Conservation (phyloP, 306 rosid genomes). For the Lotus japonicus region DNA sequence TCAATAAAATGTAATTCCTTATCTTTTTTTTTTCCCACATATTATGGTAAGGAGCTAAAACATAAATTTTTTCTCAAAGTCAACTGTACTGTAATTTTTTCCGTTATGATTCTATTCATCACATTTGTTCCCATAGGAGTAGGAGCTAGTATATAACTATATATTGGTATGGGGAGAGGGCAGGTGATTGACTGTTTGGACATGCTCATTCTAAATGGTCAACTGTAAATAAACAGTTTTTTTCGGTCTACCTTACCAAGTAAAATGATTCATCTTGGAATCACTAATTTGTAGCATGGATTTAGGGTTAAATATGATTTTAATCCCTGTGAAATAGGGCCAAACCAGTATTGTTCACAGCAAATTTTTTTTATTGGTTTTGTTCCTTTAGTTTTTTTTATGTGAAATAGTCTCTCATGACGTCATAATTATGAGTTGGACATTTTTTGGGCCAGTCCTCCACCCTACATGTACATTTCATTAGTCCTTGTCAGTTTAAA, state of each 20-base stretch:
- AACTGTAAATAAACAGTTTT: not conserved
- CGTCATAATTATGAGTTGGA: no score
- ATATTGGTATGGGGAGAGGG: not conserved
- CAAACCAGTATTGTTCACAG: no score
- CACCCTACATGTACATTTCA: no score
- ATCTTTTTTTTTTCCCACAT: no score
- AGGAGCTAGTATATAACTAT: not conserved
- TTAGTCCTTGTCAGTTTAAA: no score
- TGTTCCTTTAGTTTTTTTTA: no score
- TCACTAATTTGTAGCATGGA: not conserved
- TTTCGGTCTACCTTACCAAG: not conserved
- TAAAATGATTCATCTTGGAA: constrained; percentile 3
- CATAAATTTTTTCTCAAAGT: not conserved
- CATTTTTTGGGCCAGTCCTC: no score
- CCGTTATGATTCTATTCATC: not conserved
- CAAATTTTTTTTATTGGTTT: no score
- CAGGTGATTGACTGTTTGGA: not conserved
- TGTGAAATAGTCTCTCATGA: no score
- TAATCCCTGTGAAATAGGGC: no score
- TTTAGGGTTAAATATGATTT: not conserved
- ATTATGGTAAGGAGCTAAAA: not conserved
- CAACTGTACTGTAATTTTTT: not conserved
- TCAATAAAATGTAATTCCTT: not conserved
- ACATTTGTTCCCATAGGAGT: not conserved
- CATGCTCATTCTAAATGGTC: not conserved